Base-by-base conservation (phyloP, 2,329 filamentous ascomycete species). In the Paracoccidioides brasiliensis region DNA sequence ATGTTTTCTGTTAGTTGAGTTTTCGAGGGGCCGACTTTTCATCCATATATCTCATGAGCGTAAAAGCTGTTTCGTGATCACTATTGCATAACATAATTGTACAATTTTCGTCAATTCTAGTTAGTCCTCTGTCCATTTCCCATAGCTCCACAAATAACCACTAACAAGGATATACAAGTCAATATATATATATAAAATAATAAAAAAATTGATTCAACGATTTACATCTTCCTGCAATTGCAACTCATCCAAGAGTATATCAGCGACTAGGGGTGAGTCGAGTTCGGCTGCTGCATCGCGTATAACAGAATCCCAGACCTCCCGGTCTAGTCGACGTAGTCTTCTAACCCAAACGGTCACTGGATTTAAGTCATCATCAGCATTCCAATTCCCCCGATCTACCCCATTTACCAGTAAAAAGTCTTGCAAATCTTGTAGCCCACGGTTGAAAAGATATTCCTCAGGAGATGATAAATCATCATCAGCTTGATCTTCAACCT, bases 301-400 rank as follows among this genome's bases (percentile, higher is more conserved):
- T 12, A 70, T 70, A 54, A 70, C 56, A 7, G 62, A 57, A 38
- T 67, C 64, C 51, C 64, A 63, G 56, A n/a, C 59, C 52, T 22
- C 64, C 60, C 5, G 67, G 61, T 52, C 64, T 56, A 42, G 65
- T 57, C n/a, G 59, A 59, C 60, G 58, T 9, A 73, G 59, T 12
- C 61, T 65, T 50, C 68, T 64, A 9, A 72, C 60, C 57, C 71
- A 74, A 37, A 69, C 65, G 3, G 63, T 64, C 37, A 74, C 46
- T 1, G 69, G 67, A 15, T 63, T 64, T 50, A 64, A 65, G 51
- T 72, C 68, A 12, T 66, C 57, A 5, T 69, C 66, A 0, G 67
- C 66, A 6, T 65, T 66, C 71, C 71, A 74, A 46, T 74, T 73
- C 2, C 71, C 71, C 5, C 69, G 66, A 54, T 73, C 71, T 35